Evolutionary conservation across 2,329 filamentous ascomycete genomes (phyloP), one percentile per base, ranked within the genome.

Genomic region (Monosporascus cannonballus): DNA sequence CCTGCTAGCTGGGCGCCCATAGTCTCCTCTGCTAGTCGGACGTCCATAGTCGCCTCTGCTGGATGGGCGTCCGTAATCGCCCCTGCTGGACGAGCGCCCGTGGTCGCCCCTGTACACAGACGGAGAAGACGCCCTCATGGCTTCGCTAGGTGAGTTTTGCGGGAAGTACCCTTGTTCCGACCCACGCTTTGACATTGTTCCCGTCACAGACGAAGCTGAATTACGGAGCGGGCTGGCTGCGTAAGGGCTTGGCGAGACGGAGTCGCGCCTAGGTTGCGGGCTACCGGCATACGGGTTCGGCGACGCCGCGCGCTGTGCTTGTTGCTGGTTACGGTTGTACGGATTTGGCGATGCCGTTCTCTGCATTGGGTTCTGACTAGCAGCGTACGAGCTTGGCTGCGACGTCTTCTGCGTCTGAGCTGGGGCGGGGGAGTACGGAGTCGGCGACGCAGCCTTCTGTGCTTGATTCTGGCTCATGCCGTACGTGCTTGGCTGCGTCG

Each of bases 221-320:
- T 61, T 63, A 60, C 57, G 62, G 51, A 61, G 63, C 58, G 63
- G 59, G 49, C 65, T 69, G 34, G 69, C 69, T 20, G 59, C 74
- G 62, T 87, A 87, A 1, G 84, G 83, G 54, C 86, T 88, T 0
- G 86, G 86, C 3, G 84, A 87, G 15, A 73, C 72, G 2, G 81
- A 78, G 25, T 79, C 70, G 56, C 72, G 70, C 36, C 49, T 51
- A 50, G 37, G 50, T 6, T 44, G 41, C 9, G 41, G 41, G 41
- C 41, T 44, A 20, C 41, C 22, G 20, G 41, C 41, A 22, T 44
- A 44, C 6, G 41, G 41, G 41, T 44, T 44, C n/a, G 41, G 41
- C 41, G 64, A 67, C 1, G 57, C 59, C 15, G 65, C 64, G 22
- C 65, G 58, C 50, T 74, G 64, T 25, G 20, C 41, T 42, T 42